Conservation (phyloP, 2,329 filamentous ascomycete genomes). For the Thermoascus crustaceus region DNA sequence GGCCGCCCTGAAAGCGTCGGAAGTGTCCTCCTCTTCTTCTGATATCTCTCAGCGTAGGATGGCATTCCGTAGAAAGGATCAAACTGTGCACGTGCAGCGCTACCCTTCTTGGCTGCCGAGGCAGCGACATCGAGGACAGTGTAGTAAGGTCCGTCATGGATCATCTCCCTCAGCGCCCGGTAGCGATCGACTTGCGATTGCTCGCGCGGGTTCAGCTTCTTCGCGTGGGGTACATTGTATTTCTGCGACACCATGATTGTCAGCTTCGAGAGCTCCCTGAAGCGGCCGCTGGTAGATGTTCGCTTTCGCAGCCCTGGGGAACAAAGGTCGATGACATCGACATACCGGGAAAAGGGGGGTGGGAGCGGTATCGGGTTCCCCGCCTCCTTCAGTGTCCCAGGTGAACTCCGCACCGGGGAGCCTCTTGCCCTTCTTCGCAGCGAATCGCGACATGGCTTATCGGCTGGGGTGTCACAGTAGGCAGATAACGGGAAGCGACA, state of each 20-base stretch:
- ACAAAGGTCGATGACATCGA: slow-evolving; percentile 4
- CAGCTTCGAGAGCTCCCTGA: no score
- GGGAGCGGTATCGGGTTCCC: slow-evolving; percentile 36
- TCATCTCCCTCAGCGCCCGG: slow-evolving; percentile 44
- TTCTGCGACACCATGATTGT: slow-evolving; percentile 22
- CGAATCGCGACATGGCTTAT: slow-evolving; percentile 31
- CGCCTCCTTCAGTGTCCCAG: slow-evolving; percentile 32
- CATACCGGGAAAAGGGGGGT: slow-evolving; percentile 41
- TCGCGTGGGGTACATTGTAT: slow-evolving; percentile 28
- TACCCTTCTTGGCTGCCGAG: slow-evolving; percentile 36
- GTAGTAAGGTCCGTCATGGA: slow-evolving; percentile 54
- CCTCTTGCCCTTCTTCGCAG: slow-evolving; percentile 29
- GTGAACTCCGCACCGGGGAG: slow-evolving; percentile 35
- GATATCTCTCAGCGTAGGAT: slow-evolving; percentile 51
- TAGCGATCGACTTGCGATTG: slow-evolving; percentile 42
- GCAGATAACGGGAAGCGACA: neutral
- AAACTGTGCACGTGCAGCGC: slow-evolving; percentile 40
- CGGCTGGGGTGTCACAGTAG: neutral
- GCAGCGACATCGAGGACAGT: slow-evolving; percentile 40
- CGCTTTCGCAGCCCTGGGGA: neutral
- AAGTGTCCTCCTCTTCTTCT: slow-evolving; percentile 47
- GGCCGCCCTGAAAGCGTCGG: slow-evolving; percentile 47
- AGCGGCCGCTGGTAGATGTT: no score
- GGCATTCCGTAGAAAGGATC: slow-evolving; percentile 56
- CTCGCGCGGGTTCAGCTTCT: slow-evolving; percentile 34